Conservation (phyloP, 2,329 filamentous ascomycete species). For the Talaromyces piceae region DNA sequence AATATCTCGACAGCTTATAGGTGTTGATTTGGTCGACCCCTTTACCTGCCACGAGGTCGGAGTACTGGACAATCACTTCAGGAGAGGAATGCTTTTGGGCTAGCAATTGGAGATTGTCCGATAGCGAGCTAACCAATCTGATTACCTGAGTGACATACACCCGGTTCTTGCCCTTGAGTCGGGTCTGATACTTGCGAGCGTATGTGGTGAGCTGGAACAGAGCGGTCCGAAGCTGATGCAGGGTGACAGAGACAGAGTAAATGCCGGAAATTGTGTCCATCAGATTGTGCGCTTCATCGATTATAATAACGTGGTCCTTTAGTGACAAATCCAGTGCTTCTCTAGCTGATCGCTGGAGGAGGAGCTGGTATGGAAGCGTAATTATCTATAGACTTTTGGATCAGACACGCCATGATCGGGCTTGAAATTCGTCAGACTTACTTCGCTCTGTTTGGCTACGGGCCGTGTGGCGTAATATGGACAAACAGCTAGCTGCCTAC, state of each 20-base stretch:
- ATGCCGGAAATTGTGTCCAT: constrained; percentile 91
- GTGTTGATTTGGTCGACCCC: constrained; percentile 94
- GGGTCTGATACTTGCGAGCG: constrained; percentile 78
- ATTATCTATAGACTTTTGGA: constrained; percentile 55
- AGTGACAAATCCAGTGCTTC: constrained; percentile 82
- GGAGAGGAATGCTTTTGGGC: constrained; percentile 31
- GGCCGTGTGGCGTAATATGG: constrained; percentile 93
- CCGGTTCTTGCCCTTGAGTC: constrained; percentile 81
- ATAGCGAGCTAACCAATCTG: constrained; percentile 72
- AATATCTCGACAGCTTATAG: constrained; percentile 77
- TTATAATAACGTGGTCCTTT: constrained; percentile 83
- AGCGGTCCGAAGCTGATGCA: constrained; percentile 65
- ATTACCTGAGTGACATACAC: constrained; percentile 86
- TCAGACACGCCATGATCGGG: constrained; percentile 1
- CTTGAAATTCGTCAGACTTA: constrained; percentile 20
- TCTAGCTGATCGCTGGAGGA: constrained; percentile 78
- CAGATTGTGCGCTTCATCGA: constrained; percentile 95
- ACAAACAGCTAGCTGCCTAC: constrained; percentile 72
- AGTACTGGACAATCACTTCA: constrained; percentile 64
- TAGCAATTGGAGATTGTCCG: constrained; percentile 57
- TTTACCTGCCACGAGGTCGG: constrained; percentile 69
- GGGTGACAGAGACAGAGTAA: constrained; percentile 67
- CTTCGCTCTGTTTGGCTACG: constrained; percentile 72
- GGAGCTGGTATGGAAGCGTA: constrained; percentile 82
- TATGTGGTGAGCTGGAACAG: constrained; percentile 73